Conservation (phyloP, 2,329 filamentous ascomycete genomes). For the Furcasterigmium furcatum region DNA sequence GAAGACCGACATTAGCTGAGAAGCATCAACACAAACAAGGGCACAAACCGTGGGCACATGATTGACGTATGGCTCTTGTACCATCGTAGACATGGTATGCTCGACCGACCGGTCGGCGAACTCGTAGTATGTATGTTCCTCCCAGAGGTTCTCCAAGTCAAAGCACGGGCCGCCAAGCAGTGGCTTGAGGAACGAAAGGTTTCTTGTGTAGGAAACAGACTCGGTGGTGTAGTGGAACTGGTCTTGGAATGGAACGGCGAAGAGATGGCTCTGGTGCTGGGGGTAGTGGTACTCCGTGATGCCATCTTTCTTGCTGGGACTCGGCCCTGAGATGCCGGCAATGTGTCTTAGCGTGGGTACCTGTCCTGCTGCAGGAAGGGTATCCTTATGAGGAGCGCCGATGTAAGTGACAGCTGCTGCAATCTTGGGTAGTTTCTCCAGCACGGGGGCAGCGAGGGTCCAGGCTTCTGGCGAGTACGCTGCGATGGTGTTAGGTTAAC, state of each 20-base stretch:
- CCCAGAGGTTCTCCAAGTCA: constrained; percentile 75
- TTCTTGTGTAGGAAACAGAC: constrained; percentile 63
- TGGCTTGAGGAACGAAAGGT: constrained; percentile 61
- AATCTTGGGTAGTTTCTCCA: too few relatives aligned
- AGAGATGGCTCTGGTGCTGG: constrained; percentile 26
- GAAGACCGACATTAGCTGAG: neutral
- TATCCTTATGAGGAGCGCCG: neutral
- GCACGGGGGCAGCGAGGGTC: too few relatives aligned
- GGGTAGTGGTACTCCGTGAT: constrained; percentile 36
- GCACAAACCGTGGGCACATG: constrained; percentile 62
- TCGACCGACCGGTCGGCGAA: constrained; percentile 67
- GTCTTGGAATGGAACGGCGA: constrained; percentile 43
- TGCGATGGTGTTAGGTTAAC: too few relatives aligned
- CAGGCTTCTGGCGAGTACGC: too few relatives aligned
- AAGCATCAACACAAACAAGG: too few relatives aligned
- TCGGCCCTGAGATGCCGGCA: constrained; percentile 13
- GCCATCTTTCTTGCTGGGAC: constrained; percentile 2
- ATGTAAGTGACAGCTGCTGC: too few relatives aligned
- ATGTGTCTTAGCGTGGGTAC: constrained; percentile 5
- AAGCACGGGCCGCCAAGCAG: constrained; percentile 63
- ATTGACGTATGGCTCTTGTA: constrained; percentile 75
- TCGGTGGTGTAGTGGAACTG: constrained; percentile 52
- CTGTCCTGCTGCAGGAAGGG: neutral
- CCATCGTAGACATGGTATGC: constrained; percentile 79
- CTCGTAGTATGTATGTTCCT: constrained; percentile 71